These are phyloP conservation scores for Rhytidiadelphus loreus DNA, from an alignment of 225 moss, liverwort and hornwort species.

Conservation along the genomic window DNA sequence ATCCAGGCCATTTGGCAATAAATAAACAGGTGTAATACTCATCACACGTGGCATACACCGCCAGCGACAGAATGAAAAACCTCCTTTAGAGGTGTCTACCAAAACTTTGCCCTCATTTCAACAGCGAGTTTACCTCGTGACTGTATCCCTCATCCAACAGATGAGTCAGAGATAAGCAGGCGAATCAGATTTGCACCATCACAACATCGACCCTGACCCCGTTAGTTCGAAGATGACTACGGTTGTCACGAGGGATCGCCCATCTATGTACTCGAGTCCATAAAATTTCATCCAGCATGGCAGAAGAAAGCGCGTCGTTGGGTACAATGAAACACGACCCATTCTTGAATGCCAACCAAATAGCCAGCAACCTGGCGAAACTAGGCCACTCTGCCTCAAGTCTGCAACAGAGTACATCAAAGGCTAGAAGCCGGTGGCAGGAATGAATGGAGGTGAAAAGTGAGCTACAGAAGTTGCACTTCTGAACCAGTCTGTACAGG, in stretches of 20 bases:
- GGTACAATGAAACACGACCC: neutral
- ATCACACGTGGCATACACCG: neutral
- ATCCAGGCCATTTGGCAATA: neutral
- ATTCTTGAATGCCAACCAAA: constrained; percentile 2
- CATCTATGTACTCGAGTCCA: neutral
- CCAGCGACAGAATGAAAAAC: neutral
- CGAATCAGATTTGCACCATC: neutral
- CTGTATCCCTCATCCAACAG: neutral
- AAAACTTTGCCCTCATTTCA: neutral
- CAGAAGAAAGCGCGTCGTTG: neutral
- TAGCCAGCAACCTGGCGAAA: neutral
- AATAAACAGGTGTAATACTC: neutral
- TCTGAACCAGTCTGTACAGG: constrained; percentile 6
- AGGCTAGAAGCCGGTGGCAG: neutral
- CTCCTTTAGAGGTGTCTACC: neutral
- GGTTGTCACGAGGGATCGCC: neutral
- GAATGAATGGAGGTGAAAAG: neutral
- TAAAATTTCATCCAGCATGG: neutral
- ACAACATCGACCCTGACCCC: neutral
- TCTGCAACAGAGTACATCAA: neutral
- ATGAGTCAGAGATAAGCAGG: neutral
- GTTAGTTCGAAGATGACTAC: neutral
- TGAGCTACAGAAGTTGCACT: neutral
- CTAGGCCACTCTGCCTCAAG: neutral
- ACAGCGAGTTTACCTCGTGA: neutral